Base-by-base conservation (phyloP, 2,329 filamentous ascomycete genomes). In the Cytospora piceae region DNA sequence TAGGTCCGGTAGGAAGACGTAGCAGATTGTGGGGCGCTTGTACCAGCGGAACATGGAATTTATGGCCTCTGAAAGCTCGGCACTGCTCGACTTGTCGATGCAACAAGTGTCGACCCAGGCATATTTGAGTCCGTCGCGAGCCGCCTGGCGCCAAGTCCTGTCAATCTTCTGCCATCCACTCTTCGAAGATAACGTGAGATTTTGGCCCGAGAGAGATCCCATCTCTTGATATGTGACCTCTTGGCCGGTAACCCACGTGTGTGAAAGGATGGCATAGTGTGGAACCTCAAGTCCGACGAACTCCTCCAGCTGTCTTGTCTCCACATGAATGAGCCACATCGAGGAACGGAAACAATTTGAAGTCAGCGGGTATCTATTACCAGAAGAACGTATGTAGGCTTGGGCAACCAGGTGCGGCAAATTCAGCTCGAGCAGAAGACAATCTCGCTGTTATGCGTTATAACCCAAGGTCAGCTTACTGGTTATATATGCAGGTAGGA, bases 1-100 rank as follows among this genome's bases (percentile, higher is more conserved):
- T 14, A 65, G 39, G 15, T 65, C 63, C 3, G 15, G 4, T 12
- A 65, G 42, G 24, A 61, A 65, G 27, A 49, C 62, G n/a, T 65
- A 67, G 53, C 65, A 67, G 3, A 67, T 3, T 1, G 51, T 27
- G 9, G 65, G 54, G 11, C 58, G 37, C 57, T 39, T 39, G 29
- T 67, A 67, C 62, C 65, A 67, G 12, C 46, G 55, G n/a, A 60
- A 65, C 65, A 67, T 67, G 17, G 65, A 67, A 14, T 67, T 67
- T 24, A 67, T 65, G 4, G 65, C 58, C 65, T 67, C 65, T 2
- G 65, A 67, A 0, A 65, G 52, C 46, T 67, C 65, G 24, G 55
- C 56, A 46, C 65, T 67, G 53, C 62, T 67, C 27, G 62, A 65
- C 37, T 67, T 67, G 58, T 67, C 58, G 34, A 67, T 67, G 62